Evolutionary conservation across 78 protist species (phyloP), one percentile per base, ranked within the genome.

Genomic region (Polysphondylium violaceum): DNA sequence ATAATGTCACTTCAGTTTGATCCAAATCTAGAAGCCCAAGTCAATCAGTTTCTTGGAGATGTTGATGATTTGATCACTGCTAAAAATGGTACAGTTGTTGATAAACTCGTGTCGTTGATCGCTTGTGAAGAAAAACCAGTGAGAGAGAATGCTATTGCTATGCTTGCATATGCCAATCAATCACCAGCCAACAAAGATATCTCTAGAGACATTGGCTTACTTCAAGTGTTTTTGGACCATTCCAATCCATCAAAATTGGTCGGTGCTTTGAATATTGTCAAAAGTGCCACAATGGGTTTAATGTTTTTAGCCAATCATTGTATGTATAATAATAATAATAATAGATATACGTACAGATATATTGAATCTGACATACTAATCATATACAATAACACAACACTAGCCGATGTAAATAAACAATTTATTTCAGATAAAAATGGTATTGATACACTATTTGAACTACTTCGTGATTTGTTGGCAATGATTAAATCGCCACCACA

Each of bases 101-200:
- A 83, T 9, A 68, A 83, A 56, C 43, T 83, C 27, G 44, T 58
- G 7, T 6, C 31, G 19, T 69, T 83, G 40, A 17, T 83, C 27
- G 12, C 14, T 47, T 41, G 73, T 29, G 79, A 83, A n/a, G 91
- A 83, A 35, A 58, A 50, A 51, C 67, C 91, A 40, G 74, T 81
- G 17, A 16, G 40, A 36, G 74, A 81, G 41, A 83, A 83, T 33
- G 56, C 81, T 8, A 17, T 83, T 14, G 79, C 79, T 1, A 43
- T 83, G n/a, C 69, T 83, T 21, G 91, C 91, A 58, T 83, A 43
- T 59, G 77, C 91, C 64, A 83, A 63, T 59, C 91, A 83, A 58
- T 35, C 79, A 53, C 74, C 91, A 27, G 23, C 17, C 19, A 83
- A 83, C 9, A 83, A 83, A 64, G 91, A 83, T 71, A 60, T 50